A percentile compares a stretch with the other conserved stretches of the same genome.
Evolutionary conservation across 2,329 filamentous ascomycete genomes (phyloP).

Genomic region (Xylaria sp.): DNA sequence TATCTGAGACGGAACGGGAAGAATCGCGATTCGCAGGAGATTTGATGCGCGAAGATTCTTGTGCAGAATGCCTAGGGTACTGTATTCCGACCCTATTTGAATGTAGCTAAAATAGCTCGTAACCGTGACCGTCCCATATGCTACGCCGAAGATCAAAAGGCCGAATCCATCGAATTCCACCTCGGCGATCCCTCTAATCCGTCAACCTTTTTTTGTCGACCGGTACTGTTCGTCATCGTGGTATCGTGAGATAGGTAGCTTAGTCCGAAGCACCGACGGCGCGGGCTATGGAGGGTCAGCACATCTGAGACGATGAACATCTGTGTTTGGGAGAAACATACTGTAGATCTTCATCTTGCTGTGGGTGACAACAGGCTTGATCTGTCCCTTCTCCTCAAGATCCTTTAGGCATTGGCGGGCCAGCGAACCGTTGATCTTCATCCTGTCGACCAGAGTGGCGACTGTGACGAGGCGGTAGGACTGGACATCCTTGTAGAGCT

Average conservation of each 20-base stretch:
- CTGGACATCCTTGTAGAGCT: constrained; percentile 99
- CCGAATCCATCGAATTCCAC: constrained; percentile 48
- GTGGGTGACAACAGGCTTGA: constrained; percentile 97
- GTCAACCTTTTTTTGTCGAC: constrained; percentile 44
- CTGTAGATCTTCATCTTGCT: constrained; percentile 99
- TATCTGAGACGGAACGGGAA: constrained; percentile 18
- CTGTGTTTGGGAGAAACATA: constrained; percentile 53
- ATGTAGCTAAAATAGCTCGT: constrained; percentile 48
- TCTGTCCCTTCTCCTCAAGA: constrained; percentile 97
- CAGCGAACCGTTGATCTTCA: constrained; percentile 99
- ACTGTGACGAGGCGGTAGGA: constrained; percentile 99
- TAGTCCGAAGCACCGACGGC: constrained; percentile 51
- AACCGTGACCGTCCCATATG: constrained; percentile 50
- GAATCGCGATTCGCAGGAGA: constrained; percentile 28
- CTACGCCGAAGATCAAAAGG: constrained; percentile 52
- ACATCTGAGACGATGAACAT: constrained; percentile 17
- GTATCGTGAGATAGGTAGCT: constrained; percentile 50
- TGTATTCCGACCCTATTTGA: constrained; percentile 49
- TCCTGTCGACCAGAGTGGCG: constrained; percentile 96
- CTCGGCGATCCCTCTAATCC: constrained; percentile 46
- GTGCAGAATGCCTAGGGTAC: constrained; percentile 45
- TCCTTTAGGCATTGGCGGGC: constrained; percentile 89
- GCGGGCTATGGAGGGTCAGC: constrained; percentile 45
- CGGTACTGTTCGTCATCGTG: constrained; percentile 47
- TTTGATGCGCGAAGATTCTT: constrained; percentile 27